phyloP scores from a whole-genome alignment of 208 protist species.

The Wallacemonas collosoma region DNA sequence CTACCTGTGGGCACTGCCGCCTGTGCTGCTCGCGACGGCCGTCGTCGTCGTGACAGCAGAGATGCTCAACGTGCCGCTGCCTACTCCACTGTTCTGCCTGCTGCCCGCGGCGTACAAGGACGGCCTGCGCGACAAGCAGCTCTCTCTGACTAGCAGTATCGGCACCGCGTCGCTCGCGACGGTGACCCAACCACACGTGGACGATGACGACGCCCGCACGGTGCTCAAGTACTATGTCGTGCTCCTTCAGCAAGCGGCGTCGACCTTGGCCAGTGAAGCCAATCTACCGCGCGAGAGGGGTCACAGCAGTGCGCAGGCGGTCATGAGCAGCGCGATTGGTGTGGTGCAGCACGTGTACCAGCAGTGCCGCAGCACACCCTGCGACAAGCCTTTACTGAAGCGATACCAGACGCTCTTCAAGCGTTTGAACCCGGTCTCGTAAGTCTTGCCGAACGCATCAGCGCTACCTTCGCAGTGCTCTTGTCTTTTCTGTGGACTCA shows the following conservation, averaged over 20 bases:
- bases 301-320: neutral
- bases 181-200: slow-evolving; percentile 1
- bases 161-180: neutral
- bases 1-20: slow-evolving; percentile 28
- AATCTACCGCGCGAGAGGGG: neutral
- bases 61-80: slow-evolving; percentile 37
- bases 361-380: neutral
- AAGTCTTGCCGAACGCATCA: neutral
- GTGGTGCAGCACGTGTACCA: slow-evolving; percentile 9
- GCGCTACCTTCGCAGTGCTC: too few species aligned
- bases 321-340: slow-evolving; percentile 9
- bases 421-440: slow-evolving; percentile 7
- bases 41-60: slow-evolving; percentile 52
- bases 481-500: too few species aligned
- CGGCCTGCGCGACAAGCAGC: slow-evolving; percentile 22
- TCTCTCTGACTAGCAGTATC: neutral
- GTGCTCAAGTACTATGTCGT: slow-evolving; percentile 9
- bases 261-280: neutral
- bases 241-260: neutral
- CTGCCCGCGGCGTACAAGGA: slow-evolving; percentile 27
- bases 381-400: slow-evolving; percentile 24
- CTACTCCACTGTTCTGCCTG: slow-evolving; percentile 34
- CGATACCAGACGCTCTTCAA: slow-evolving; percentile 36
- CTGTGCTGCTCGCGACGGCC: slow-evolving; percentile 37
- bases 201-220: slow-evolving; percentile 4